Evolutionary conservation across 2,329 filamentous ascomycete species (phyloP), one percentile per base, ranked within the genome.

Genomic region (Colletotrichum navitas): DNA sequence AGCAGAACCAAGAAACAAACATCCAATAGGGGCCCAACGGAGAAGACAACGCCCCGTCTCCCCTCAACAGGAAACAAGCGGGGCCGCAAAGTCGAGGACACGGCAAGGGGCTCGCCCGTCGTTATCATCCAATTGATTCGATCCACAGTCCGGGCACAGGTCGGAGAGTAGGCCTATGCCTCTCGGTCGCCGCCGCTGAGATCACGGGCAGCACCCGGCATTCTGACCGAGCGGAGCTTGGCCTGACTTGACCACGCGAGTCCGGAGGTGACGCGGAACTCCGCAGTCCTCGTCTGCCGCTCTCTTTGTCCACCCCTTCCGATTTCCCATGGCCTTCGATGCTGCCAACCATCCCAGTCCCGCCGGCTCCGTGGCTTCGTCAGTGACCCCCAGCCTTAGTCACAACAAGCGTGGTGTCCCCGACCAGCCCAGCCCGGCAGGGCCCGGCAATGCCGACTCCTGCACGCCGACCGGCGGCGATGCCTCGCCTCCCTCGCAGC

Each of bases 281-380:
- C 24, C 16, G 21, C 10, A 18, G 12, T 16, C 43, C n/a, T 26
- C n/a, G 6, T n/a, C 34, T 56, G 32, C 32, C 49, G 39, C 52
- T 18, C n/a, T 26, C 29, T 45, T 24, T 45, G 39, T 41, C 41
- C 29, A 21, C 29, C 7, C n/a, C n/a, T 51, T 32, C 26, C 51
- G 26, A 68, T 39, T 54, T 47, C 59, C 32, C 68, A 71, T 71
- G 68, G 68, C 68, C 68, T 51, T 67, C 67, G 71, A 74, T 73
- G 71, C 71, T 56, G 47, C 39, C 36, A 62, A 49, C 41, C 73
- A 74, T 21, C 71, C 73, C 61, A 74, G 71, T 69, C 73, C 73
- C 24, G 55, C 64, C 64, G 71, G 60, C 52, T 71, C 72, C 61
- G 71, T 65, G 61, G 58, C 67, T 62, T 72, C 68, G n/a, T 73